phyloP scores from a whole-genome alignment of 345 rosid species.

The Rhizophora mangle region DNA sequence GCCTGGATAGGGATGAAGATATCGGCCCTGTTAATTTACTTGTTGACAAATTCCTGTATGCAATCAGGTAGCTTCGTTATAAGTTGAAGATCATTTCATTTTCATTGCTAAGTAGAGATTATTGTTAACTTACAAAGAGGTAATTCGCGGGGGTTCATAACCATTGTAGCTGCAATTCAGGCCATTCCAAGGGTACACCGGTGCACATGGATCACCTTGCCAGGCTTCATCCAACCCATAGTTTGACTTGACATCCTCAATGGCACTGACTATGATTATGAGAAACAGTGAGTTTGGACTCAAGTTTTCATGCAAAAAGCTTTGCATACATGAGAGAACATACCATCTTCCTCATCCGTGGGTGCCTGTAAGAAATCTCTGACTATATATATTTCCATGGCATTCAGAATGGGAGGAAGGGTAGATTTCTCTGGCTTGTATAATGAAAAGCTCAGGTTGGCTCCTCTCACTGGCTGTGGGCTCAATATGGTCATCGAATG shows the following conservation, averaged over 20 bases:
- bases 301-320: neutral
- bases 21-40: conserved; percentile 28
- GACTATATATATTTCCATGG: conserved; percentile 26
- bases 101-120: neutral
- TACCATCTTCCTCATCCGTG: conserved; percentile 31
- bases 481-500: conserved; percentile 10
- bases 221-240: conserved; percentile 18
- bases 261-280: conserved; percentile 18
- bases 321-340: neutral
- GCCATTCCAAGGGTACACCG: conserved; percentile 27
- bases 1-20: conserved; percentile 13
- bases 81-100: conserved; percentile 12
- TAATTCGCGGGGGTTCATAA: conserved; percentile 28
- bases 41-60: conserved; percentile 25
- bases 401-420: conserved; percentile 33
- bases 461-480: conserved; percentile 20
- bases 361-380: conserved; percentile 11
- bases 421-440: conserved; percentile 22
- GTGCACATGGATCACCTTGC: conserved; percentile 36
- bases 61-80: neutral
- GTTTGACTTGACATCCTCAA: conserved; percentile 23
- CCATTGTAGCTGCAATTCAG: conserved; percentile 27
- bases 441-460: conserved; percentile 19
- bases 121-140: conserved; percentile 20
- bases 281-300: neutral